Base-by-base conservation (phyloP, 2,329 filamentous ascomycete genomes). In the Balansia obtecta region DNA sequence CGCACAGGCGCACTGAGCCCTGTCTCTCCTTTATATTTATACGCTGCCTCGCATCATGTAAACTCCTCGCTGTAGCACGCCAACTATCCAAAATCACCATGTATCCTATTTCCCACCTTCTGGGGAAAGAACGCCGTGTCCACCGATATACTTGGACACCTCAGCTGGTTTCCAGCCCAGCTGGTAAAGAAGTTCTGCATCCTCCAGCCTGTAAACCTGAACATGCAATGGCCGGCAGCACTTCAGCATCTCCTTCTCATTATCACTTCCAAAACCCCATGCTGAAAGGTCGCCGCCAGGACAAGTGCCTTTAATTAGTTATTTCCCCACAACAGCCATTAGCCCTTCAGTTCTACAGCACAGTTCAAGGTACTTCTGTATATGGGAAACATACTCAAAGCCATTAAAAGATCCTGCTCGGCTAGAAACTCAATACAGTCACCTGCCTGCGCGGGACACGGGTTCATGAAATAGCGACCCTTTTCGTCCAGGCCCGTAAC, bases 261-360 rank as follows among this genome's bases (percentile, higher is more conserved):
- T 83, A 45, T 76, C 77, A 42, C 75, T 79, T 12, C 83, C 82
- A 73, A 88, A 93, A 0, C 85, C 86, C 86, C 86, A 91, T n/a
- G 79, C 72, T 1, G 84, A 88, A 45, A 93, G 68, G 62, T 93
- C 88, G 0, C 88, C 88, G 1, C 87, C 87, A 0, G 87, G 87
- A 61, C 87, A 93, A 0, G 87, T 86, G 53, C 73, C 72, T 76
- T n/a, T 11, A 22, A 22, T 22, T 22, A 27, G 5, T 27, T 5
- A 27, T 27, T 27, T 27, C 4, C 27, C 27, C 27, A 32, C 5
- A 2, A 11, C 13, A 41, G n/a, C 34, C 34, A 11, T 37, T 37
- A 20, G 18, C 39, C 39, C 4, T 18, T 7, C 27, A 27, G 8
- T 27, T 27, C 27, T 27, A 27, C 7, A 27, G 7, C 27, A 27